Conservation (phyloP, 257 asterid genomes). For the Catharanthus roseus region DNA sequence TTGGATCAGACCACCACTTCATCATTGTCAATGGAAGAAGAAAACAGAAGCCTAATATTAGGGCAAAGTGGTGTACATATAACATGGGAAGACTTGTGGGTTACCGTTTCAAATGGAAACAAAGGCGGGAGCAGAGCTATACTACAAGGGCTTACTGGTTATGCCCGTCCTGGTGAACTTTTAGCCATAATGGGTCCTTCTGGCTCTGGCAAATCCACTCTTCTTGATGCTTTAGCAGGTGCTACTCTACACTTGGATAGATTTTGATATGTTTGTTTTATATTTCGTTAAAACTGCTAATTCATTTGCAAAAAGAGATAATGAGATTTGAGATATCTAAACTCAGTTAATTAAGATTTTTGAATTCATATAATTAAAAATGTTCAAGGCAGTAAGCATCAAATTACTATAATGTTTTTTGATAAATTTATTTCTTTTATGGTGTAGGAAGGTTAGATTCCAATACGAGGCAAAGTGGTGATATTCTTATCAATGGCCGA, state of each 20-base stretch:
- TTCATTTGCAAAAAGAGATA: too few relatives aligned
- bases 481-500: constrained; percentile 24
- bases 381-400: too few relatives aligned
- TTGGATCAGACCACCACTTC: not conserved
- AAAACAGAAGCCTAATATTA: not conserved
- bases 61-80: constrained; percentile 8
- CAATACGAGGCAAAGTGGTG: constrained; percentile 26
- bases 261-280: too few relatives aligned
- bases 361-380: too few relatives aligned
- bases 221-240: constrained; percentile 36
- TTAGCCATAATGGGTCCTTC: constrained; percentile 36
- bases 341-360: too few relatives aligned
- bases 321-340: not conserved
- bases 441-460: constrained; percentile 18
- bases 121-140: constrained; percentile 12
- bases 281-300: too few relatives aligned
- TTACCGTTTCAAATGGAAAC: constrained; percentile 22
- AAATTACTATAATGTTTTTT: too few relatives aligned
- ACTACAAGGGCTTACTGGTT: constrained; percentile 30
- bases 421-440: not conserved
- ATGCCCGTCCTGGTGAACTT: constrained; percentile 29
- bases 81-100: constrained; percentile 31
- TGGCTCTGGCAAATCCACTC: constrained; percentile 34
- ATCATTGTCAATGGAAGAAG: too few relatives aligned
- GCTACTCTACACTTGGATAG: too few relatives aligned